Evolutionary conservation across 352 stramenopile genomes (phyloP).

Genomic region (Aphanomyces invadans): DNA sequence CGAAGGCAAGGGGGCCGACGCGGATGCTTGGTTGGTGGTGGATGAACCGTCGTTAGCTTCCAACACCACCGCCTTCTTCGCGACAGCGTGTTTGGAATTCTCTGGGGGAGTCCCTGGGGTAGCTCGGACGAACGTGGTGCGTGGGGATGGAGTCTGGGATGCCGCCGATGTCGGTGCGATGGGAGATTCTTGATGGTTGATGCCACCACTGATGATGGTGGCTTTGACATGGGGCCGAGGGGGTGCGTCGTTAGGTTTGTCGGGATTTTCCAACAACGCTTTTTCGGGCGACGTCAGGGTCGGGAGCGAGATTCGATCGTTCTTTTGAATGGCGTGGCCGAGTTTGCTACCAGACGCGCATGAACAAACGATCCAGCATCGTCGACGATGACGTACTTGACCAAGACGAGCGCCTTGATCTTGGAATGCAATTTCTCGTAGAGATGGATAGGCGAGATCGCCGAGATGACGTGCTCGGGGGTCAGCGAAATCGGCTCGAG

Average conservation of each 20-base stretch:
- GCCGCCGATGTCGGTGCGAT: neutral
- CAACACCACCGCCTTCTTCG: neutral
- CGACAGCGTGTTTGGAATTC: neutral
- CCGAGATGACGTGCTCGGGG: neutral
- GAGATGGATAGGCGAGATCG: neutral
- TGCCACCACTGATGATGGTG: no score
- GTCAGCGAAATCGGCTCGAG: neutral
- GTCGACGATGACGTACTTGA: no score
- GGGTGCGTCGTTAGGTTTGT: neutral
- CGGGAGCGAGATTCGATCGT: neutral
- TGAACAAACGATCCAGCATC: no score
- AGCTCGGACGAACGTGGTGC: neutral
- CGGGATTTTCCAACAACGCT: neutral
- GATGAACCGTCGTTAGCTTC: neutral
- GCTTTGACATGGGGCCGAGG: neutral
- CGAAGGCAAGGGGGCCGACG: neutral
- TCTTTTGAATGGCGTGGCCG: neutral
- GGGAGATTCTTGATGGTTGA: neutral
- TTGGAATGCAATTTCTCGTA: conserved; percentile 13
- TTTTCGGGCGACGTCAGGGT: no score
- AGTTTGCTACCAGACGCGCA: neutral
- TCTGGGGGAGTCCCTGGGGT: neutral
- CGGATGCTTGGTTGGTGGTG: neutral
- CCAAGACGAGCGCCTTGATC: conserved; percentile 1
- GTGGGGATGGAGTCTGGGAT: neutral